These are phyloP conservation scores for Vigna unguiculata DNA, from an alignment of 306 rosid species.

Conservation along the genomic window DNA sequence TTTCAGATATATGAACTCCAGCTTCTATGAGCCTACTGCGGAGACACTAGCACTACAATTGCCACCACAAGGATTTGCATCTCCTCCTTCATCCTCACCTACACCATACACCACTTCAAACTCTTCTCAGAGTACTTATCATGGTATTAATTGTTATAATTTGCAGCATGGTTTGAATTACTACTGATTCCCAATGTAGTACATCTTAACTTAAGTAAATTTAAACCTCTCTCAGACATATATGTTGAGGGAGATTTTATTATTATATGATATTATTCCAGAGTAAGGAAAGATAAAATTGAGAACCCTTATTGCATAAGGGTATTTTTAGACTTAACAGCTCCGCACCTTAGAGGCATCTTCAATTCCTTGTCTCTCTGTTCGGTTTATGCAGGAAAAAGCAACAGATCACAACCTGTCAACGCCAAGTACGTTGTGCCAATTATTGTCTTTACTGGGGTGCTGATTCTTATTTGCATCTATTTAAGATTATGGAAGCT, in stretches of 20 bases:
- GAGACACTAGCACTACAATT: not conserved
- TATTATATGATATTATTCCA: not conserved
- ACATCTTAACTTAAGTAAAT: too few species aligned
- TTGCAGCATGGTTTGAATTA: not conserved
- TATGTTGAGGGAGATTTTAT: not conserved
- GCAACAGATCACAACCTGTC: constrained; percentile 3
- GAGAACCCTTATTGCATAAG: not conserved
- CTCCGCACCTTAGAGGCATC: not conserved
- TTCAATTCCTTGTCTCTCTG: not conserved
- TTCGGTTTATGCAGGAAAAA: constrained; percentile 45
- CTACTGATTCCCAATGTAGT: not conserved
- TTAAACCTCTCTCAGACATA: not conserved
- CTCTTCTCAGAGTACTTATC: not conserved
- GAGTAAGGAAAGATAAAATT: too few species aligned
- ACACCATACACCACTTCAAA: not conserved
- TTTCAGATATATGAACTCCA: constrained; percentile 5
- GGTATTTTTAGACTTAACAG: not conserved
- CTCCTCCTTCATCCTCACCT: not conserved
- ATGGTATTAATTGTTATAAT: not conserved
- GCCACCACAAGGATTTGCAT: constrained; percentile 6
- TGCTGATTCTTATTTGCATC: constrained; percentile 33
- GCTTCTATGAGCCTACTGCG: constrained; percentile 14
- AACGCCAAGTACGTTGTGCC: constrained; percentile 39
- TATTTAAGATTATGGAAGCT: constrained; percentile 40
- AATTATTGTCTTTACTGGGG: constrained; percentile 25